Percentiles rank a stretch among this genome's conserved stretches.
phyloP scores from a whole-genome alignment of 768 basidiomycete genomes.

The Leccinum imitatum region DNA sequence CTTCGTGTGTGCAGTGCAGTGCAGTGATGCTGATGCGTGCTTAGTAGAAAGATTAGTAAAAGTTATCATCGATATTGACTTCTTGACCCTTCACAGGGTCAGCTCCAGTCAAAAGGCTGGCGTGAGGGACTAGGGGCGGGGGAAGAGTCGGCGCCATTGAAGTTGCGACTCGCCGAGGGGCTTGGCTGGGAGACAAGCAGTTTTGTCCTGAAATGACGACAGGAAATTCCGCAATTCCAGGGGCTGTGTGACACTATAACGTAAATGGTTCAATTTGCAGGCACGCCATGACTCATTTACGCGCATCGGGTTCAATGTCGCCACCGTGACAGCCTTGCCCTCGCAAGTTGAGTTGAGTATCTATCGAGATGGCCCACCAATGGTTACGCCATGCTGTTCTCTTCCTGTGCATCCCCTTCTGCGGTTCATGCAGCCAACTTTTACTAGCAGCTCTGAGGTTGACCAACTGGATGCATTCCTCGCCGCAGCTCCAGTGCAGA shows the following conservation, averaged over 20 bases:
- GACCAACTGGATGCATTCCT: not conserved
- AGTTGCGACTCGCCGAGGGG: constrained; percentile 9
- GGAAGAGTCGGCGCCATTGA: constrained; percentile 20
- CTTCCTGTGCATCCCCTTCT: constrained; percentile 10
- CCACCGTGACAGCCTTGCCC: constrained; percentile 5
- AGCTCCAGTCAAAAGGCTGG: not conserved
- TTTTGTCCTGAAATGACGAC: not conserved
- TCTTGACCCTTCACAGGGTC: not conserved
- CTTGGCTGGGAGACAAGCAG: not conserved
- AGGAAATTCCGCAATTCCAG: not conserved
- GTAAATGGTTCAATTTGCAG: not conserved
- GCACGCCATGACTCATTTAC: not conserved
- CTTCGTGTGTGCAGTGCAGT: not conserved
- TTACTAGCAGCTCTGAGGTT: not conserved
- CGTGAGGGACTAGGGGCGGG: not conserved
- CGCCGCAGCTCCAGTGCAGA: not conserved
- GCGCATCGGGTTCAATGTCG: not conserved
- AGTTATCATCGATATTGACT: not conserved
- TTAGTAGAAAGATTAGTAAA: not conserved
- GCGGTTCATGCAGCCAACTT: not conserved
- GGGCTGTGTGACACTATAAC: not conserved
- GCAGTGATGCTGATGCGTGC: not conserved
- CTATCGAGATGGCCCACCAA: not conserved
- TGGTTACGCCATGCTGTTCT: constrained; percentile 10
- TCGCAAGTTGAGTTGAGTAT: not conserved